A percentile compares a stretch with the other conserved stretches of the same genome.
Evolutionary conservation across 768 basidiomycete species (phyloP).

Genomic region (Hortiboletus flavorubellus): DNA sequence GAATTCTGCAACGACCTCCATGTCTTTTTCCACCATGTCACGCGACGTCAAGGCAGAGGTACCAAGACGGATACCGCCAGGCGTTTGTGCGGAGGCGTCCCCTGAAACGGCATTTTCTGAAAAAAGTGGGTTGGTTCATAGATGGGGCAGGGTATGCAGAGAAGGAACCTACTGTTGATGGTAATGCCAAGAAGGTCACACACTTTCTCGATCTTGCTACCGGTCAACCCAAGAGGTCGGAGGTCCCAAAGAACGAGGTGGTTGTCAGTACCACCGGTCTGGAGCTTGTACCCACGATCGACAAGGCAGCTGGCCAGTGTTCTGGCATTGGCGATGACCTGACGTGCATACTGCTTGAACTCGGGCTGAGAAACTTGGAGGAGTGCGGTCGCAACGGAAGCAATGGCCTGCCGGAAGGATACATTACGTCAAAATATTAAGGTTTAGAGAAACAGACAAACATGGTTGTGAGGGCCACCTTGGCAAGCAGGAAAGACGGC

Average conservation of each 20-base stretch:
- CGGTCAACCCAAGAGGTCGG: conserved; percentile 92
- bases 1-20: conserved; percentile 85
- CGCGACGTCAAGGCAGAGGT: conserved; percentile 93
- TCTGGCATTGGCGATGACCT: conserved; percentile 87
- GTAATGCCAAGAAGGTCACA: conserved; percentile 97
- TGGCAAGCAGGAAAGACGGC: conserved; percentile 99
- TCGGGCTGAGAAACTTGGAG: conserved; percentile 87
- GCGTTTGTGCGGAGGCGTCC: conserved; percentile 91
- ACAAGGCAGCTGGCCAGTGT: conserved; percentile 71
- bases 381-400: conserved; percentile 89
- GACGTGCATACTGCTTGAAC: conserved; percentile 90
- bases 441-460: conserved; percentile 32
- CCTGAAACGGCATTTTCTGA: conserved; percentile 95
- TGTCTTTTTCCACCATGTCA: conserved; percentile 85
- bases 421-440: neutral
- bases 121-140: neutral
- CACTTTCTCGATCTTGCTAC: conserved; percentile 97
- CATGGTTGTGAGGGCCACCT: conserved; percentile 99
- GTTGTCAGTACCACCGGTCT: conserved; percentile 96
- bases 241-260: conserved; percentile 98
- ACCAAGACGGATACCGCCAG: conserved; percentile 96
- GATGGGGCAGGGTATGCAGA: neutral
- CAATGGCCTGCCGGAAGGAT: conserved; percentile 66
- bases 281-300: conserved; percentile 88
- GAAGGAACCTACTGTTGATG: conserved; percentile 72